Evolutionary conservation across 2,329 filamentous ascomycete genomes (phyloP).

Genomic region (Aspergillus sp.): DNA sequence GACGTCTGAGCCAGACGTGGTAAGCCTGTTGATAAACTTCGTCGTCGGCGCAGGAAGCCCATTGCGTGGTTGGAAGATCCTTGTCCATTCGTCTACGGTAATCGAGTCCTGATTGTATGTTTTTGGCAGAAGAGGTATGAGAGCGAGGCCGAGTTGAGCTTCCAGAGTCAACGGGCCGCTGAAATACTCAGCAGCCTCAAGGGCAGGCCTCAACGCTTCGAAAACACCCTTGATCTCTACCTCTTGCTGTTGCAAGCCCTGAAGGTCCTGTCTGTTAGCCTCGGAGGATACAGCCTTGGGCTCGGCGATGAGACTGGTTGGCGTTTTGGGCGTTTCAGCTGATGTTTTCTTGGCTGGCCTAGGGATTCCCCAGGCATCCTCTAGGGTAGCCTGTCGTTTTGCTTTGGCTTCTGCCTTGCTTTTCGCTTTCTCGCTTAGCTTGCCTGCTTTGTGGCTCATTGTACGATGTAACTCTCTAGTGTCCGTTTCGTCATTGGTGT

Average conservation of each 20-base stretch:
- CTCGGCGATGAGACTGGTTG: not conserved
- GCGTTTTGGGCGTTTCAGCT: not conserved
- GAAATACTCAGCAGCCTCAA: constrained; percentile 30
- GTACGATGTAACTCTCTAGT: constrained; percentile 20
- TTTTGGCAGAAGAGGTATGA: constrained; percentile 22
- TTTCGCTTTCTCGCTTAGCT: constrained; percentile 8
- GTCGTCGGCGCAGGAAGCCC: constrained; percentile 21
- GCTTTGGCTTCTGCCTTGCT: constrained; percentile 13
- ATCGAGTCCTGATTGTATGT: constrained; percentile 12
- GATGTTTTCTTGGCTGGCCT: constrained; percentile 4
- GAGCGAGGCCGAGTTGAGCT: constrained; percentile 30
- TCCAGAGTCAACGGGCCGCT: constrained; percentile 30
- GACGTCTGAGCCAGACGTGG: constrained; percentile 34
- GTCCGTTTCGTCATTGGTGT: constrained; percentile 11
- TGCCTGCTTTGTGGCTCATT: constrained; percentile 25
- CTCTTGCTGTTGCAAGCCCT: not conserved
- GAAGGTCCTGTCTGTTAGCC: not conserved
- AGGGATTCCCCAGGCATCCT: constrained; percentile 22
- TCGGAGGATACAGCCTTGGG: not conserved
- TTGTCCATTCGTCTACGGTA: constrained; percentile 21
- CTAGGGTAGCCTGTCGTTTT: constrained; percentile 21
- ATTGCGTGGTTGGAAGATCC: constrained; percentile 26
- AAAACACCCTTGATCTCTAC: constrained; percentile 22
- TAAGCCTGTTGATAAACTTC: constrained; percentile 32
- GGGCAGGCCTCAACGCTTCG: constrained; percentile 19